Percentiles rank a stretch among this genome's conserved stretches.
Evolutionary conservation across 352 stramenopile genomes (phyloP).

Genomic region (Phytophthora hibernalis): DNA sequence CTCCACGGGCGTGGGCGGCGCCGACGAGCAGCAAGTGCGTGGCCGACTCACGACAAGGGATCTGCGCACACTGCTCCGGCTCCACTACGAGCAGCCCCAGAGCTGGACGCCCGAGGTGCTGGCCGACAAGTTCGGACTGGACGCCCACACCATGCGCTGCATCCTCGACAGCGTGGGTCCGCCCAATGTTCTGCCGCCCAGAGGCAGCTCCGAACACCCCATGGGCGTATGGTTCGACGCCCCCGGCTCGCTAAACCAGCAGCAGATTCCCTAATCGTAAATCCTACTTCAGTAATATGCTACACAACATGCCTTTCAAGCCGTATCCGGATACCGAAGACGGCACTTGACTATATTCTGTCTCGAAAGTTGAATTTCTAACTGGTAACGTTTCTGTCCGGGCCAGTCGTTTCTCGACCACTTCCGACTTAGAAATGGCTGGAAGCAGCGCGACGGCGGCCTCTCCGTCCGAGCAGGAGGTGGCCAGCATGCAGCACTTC

Average conservation of each 20-base stretch:
- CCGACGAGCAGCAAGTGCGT: constrained; percentile 43
- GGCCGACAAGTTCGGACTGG: constrained; percentile 58
- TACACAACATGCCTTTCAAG: neutral
- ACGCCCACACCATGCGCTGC: constrained; percentile 38
- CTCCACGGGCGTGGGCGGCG: constrained; percentile 44
- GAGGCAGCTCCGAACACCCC: constrained; percentile 56
- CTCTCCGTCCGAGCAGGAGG: constrained; percentile 56
- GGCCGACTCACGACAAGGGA: constrained; percentile 65
- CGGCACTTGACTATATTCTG: too few relatives aligned
- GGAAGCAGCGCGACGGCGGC: constrained; percentile 25
- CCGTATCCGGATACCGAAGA: too few relatives aligned
- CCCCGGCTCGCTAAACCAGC: constrained; percentile 7
- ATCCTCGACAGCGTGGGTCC: constrained; percentile 55
- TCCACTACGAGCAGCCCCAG: constrained; percentile 69
- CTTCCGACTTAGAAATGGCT: constrained; percentile 39
- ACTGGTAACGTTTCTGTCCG: too few relatives aligned
- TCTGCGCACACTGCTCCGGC: constrained; percentile 60
- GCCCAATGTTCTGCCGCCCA: constrained; percentile 65
- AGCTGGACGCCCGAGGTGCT: constrained; percentile 58
- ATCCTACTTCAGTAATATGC: neutral
- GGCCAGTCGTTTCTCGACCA: neutral
- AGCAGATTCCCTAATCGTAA: neutral
- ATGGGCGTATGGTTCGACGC: constrained; percentile 65
- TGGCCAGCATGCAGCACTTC: constrained; percentile 79
- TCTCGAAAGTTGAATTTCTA: too few relatives aligned